Evolutionary conservation across 1,284 basidiomycete genomes (phyloP).

Genomic region (Trichosporon faecale): DNA sequence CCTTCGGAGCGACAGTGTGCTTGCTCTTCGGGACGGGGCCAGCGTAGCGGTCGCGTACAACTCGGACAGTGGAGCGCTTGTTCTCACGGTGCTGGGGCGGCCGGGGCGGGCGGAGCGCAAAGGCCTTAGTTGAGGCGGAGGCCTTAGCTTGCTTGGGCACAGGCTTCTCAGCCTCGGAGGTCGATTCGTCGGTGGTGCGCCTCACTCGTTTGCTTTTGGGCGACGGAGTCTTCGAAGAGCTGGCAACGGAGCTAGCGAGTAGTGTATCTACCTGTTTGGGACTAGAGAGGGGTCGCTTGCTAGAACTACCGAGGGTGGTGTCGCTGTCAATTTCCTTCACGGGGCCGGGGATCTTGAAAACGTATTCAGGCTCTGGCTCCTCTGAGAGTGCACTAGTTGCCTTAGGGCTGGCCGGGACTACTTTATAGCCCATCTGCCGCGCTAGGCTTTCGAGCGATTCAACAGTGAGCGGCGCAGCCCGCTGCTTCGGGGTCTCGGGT

Average conservation of each 20-base stretch:
- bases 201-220: not conserved
- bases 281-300: not conserved
- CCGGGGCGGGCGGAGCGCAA: not conserved
- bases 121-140: not conserved
- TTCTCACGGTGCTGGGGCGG: not conserved
- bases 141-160: not conserved
- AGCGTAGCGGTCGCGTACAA: not conserved
- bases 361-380: not conserved
- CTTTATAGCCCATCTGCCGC: conserved; percentile 7
- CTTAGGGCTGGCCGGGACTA: not conserved
- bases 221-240: not conserved
- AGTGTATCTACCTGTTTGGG: not conserved
- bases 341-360: not conserved
- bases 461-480: not conserved
- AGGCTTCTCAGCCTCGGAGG: not conserved
- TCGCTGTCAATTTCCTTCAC: not conserved
- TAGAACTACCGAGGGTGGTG: not conserved
- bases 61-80: not conserved
- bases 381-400: not conserved
- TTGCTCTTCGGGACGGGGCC: not conserved
- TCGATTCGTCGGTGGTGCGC: not conserved
- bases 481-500: not conserved
- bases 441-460: conserved; percentile 1
- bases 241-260: not conserved
- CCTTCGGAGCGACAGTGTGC: not conserved